A percentile compares a stretch with the other conserved stretches of the same genome.
phyloP scores from a whole-genome alignment of 2,329 filamentous ascomycete species.

The Neofusicoccum sp. region DNA sequence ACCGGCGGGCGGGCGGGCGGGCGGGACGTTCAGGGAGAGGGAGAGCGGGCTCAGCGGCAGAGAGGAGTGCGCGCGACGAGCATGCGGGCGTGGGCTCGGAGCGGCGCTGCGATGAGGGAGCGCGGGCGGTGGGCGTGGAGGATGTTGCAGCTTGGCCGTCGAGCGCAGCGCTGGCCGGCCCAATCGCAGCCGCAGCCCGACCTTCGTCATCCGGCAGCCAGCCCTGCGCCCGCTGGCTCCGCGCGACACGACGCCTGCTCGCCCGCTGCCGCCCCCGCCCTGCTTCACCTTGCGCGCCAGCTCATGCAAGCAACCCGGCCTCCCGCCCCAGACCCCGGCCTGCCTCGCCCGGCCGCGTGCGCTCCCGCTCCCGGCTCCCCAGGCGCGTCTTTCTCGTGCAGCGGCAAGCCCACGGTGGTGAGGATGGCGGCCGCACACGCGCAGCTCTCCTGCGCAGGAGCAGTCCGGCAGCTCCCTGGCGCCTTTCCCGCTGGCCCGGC shows the following conservation, averaged over 20 bases:
- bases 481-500: neutral
- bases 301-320: neutral
- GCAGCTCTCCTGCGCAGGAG: neutral
- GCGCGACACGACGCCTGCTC: neutral
- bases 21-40: constrained; percentile 70
- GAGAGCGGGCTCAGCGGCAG: constrained; percentile 46
- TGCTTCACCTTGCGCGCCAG: neutral
- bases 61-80: neutral
- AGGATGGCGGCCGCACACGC: neutral
- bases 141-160: constrained; percentile 2
- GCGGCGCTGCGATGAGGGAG: neutral
- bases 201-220: constrained; percentile 9
- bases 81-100: neutral
- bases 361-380: too few species aligned
- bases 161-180: neutral
- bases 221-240: neutral
- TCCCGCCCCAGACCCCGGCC: too few species aligned
- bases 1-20: constrained; percentile 60
- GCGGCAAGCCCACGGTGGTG: too few species aligned
- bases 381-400: too few species aligned
- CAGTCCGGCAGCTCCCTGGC: neutral
- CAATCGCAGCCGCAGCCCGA: neutral
- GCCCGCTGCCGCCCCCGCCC: neutral
- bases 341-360: too few species aligned
- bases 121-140: neutral